phyloP scores from a whole-genome alignment of 192 early-diverging fungal genomes.

The Dispira simplex region DNA sequence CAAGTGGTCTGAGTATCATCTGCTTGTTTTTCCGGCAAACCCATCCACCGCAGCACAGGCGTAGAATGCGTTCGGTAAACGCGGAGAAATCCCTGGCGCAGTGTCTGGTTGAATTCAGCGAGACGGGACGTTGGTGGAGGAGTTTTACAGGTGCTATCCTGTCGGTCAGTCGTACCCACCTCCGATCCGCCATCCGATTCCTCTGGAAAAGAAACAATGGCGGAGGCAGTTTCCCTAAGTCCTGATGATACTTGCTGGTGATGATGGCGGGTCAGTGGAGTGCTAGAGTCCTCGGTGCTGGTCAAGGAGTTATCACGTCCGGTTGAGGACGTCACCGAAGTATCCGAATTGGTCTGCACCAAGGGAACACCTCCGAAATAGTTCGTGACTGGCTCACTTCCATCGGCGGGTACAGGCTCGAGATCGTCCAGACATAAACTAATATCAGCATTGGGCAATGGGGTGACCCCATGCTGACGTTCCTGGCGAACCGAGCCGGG shows the following conservation, averaged over 20 bases:
- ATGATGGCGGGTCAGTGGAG: not conserved
- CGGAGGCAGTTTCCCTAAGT: not conserved
- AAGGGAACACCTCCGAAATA: no score
- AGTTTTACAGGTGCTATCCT: not conserved
- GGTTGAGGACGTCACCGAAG: no score
- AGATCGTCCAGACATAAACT: no score
- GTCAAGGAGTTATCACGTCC: no score
- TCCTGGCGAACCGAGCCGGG: no score
- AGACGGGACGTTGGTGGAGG: not conserved
- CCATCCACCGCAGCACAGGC: not conserved
- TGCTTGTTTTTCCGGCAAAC: not conserved
- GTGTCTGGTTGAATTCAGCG: not conserved
- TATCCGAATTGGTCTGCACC: no score
- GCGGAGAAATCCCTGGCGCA: not conserved
- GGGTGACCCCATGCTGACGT: no score
- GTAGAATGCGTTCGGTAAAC: conserved; percentile 2
- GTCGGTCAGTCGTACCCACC: not conserved
- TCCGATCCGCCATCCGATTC: not conserved
- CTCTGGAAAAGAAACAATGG: not conserved
- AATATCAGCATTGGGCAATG: no score
- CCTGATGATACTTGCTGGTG: not conserved
- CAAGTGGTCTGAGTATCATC: not conserved
- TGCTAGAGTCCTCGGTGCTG: no score
- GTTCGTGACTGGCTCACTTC: no score
- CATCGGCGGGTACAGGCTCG: no score